Evolutionary conservation across 73 alveolate species (phyloP).

Genomic region (Blepharisma japonicum): DNA sequence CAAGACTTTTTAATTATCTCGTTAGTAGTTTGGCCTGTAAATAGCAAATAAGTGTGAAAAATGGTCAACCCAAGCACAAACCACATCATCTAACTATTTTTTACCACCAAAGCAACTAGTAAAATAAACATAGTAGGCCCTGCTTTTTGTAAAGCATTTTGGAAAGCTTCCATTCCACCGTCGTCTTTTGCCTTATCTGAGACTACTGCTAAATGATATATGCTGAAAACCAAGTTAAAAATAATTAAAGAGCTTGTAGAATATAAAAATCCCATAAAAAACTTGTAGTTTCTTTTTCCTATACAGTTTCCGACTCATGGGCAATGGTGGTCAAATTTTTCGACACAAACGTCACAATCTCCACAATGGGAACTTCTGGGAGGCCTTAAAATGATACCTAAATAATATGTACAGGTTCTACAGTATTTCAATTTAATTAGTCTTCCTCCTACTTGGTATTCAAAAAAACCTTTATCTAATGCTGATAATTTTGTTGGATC

Average conservation of each 20-base stretch:
- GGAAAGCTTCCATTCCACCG: too few relatives aligned
- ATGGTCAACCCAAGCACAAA: constrained; percentile 46
- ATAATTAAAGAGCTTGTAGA: neutral
- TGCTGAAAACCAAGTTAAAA: neutral
- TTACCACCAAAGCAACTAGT: neutral
- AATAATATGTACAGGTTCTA: neutral
- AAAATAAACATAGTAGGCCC: neutral
- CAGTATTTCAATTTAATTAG: constrained; percentile 18
- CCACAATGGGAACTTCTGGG: constrained; percentile 29
- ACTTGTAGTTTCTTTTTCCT: constrained; percentile 24
- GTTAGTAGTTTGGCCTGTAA: constrained; percentile 63
- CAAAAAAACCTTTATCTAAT: neutral
- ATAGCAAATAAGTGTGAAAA: constrained; percentile 63
- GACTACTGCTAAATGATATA: neutral
- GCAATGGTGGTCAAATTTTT: constrained; percentile 30
- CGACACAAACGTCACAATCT: constrained; percentile 30
- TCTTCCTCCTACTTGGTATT: neutral
- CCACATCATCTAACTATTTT: neutral
- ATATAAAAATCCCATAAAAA: neutral
- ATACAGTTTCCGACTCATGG: constrained; percentile 34
- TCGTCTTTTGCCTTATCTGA: neutral
- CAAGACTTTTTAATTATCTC: constrained; percentile 36
- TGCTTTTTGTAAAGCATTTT: neutral
- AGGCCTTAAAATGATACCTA: constrained; percentile 24
- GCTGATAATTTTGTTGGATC: neutral